Conservation (phyloP, 1,284 basidiomycete genomes). For the Mrakiaceae sp. region DNA sequence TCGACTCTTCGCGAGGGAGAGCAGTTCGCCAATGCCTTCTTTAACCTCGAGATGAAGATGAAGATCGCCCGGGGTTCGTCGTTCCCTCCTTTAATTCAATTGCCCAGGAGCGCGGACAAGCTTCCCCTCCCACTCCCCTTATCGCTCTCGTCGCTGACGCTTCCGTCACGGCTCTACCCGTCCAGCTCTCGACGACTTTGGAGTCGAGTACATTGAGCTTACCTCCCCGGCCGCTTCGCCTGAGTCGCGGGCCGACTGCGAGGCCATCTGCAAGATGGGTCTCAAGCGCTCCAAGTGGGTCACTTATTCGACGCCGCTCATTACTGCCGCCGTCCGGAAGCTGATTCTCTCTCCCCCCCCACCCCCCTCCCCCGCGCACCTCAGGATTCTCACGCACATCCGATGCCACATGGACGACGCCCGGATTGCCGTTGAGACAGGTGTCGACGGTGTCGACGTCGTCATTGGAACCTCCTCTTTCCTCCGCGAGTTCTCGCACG, state of each 20-base stretch:
- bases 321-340: not conserved
- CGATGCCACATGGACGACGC: conserved; percentile 99
- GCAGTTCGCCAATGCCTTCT: conserved; percentile 92
- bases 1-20: conserved; percentile 95
- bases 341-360: not conserved
- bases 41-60: conserved; percentile 64
- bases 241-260: conserved; percentile 88
- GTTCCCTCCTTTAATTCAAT: not conserved
- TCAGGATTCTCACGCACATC: conserved; percentile 97
- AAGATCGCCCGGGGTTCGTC: conserved; percentile 74
- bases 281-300: conserved; percentile 51
- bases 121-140: not conserved
- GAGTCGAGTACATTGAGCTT: conserved; percentile 99
- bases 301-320: not conserved
- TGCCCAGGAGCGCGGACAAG: not conserved
- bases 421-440: conserved; percentile 93
- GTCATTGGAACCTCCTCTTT: conserved; percentile 99
- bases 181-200: conserved; percentile 76
- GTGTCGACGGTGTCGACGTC: conserved; percentile 97
- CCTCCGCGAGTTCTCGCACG: conserved; percentile 98
- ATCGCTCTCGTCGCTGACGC: not conserved
- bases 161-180: not conserved
- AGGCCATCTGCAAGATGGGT: conserved; percentile 98
- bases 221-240: conserved; percentile 97
- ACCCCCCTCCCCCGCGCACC: not conserved